Conservation (phyloP, 352 stramenopile species). For the Phytophthora litchii region DNA sequence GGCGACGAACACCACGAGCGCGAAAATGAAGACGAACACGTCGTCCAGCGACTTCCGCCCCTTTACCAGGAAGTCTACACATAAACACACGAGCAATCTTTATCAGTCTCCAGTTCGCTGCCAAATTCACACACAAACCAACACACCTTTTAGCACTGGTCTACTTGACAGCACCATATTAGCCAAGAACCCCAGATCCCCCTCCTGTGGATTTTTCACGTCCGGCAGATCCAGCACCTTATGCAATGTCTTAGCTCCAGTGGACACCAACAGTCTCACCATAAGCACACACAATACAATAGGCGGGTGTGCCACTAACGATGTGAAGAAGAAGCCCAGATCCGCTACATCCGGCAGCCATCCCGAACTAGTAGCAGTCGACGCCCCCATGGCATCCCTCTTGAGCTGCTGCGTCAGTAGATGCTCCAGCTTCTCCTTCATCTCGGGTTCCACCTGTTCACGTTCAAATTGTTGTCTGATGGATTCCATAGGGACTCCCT, state of each 20-base stretch:
- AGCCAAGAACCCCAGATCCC: slow-evolving; percentile 64
- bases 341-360: slow-evolving; percentile 64
- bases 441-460: slow-evolving; percentile 57
- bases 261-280: slow-evolving; percentile 56
- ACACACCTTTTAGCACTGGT: slow-evolving; percentile 65
- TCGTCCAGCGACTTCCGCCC: slow-evolving; percentile 75
- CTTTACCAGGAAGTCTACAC: slow-evolving; percentile 65
- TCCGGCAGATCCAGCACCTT: slow-evolving; percentile 55
- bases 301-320: slow-evolving; percentile 59
- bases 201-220: slow-evolving; percentile 67
- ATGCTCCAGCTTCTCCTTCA: slow-evolving; percentile 56
- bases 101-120: slow-evolving; percentile 4
- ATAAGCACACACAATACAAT: slow-evolving; percentile 68
- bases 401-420: slow-evolving; percentile 50
- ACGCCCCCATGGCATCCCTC: slow-evolving; percentile 24
- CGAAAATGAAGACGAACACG: slow-evolving; percentile 79
- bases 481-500: slow-evolving; percentile 63
- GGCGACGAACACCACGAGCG: slow-evolving; percentile 55
- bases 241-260: slow-evolving; percentile 44
- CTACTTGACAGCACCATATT: slow-evolving; percentile 67
- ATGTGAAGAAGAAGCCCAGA: slow-evolving; percentile 54
- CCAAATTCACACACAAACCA: not conserved
- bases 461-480: slow-evolving; percentile 77
- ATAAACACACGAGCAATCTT: slow-evolving; percentile 7
- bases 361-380: slow-evolving; percentile 25